Percentiles rank a stretch among this genome's conserved stretches.
phyloP scores from a whole-genome alignment of 768 basidiomycete genomes.

The Phylloporus rhodoxanthus region DNA sequence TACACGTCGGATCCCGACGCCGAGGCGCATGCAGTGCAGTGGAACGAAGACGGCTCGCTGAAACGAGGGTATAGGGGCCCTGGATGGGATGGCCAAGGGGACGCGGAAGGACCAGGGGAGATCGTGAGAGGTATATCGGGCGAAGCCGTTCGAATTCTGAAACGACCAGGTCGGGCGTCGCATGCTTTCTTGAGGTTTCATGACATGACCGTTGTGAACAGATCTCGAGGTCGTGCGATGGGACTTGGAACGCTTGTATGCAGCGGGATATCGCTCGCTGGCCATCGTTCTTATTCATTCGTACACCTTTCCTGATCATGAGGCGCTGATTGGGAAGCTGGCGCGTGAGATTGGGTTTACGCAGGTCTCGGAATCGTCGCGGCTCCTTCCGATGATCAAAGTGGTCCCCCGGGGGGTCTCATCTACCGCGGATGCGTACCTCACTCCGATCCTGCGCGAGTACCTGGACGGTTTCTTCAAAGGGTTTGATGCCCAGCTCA shows the following conservation, averaged over 20 bases:
- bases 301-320: constrained; percentile 87
- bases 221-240: constrained; percentile 48
- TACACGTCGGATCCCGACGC: constrained; percentile 86
- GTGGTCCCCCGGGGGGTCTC: constrained; percentile 91
- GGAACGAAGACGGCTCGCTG: constrained; percentile 66
- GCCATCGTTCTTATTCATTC: constrained; percentile 91
- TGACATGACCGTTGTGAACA: constrained; percentile 16
- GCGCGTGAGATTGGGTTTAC: constrained; percentile 81
- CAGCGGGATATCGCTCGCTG: constrained; percentile 79
- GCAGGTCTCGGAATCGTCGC: constrained; percentile 84
- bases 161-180: constrained; percentile 47
- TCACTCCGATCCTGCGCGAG: constrained; percentile 78
- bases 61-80: constrained; percentile 65
- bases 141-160: constrained; percentile 81
- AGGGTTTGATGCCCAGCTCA: constrained; percentile 76
- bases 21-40: constrained; percentile 70
- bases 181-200: not conserved
- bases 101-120: constrained; percentile 75
- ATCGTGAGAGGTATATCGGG: constrained; percentile 80
- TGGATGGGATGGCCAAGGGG: constrained; percentile 65
- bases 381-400: constrained; percentile 91
- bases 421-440: constrained; percentile 91
- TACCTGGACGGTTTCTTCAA: constrained; percentile 90
- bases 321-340: constrained; percentile 60
- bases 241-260: constrained; percentile 68